Evolutionary conservation across 2,329 filamentous ascomycete genomes (phyloP), one percentile per base, ranked within the genome.

Genomic region (Paradendryphiella salina): DNA sequence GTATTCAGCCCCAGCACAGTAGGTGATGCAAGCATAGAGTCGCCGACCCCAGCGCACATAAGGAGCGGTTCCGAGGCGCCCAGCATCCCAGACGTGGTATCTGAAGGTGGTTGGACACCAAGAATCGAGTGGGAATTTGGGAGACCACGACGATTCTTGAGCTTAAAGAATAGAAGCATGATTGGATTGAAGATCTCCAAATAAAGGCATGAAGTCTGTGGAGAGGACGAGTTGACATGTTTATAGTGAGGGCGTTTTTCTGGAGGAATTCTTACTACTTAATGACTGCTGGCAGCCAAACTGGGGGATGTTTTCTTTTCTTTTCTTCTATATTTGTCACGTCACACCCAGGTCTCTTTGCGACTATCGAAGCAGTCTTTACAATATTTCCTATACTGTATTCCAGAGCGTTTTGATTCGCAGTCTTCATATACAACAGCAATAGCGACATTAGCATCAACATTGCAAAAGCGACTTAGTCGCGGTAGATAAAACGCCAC

Each of bases 91-190:
- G 54, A 64, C n/a, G 56, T 60, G 5, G 37, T 63, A 14, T 37
- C 46, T 18, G 55, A 57, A 20, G 55, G 46, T 2, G 40, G 44
- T 8, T 64, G 61, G 61, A 63, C 57, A 35, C 60, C 61, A 0
- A 54, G 52, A 14, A 42, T 64, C 29, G 52, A 64, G 6, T 64
- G 59, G 57, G 61, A 61, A 21, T 42, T 63, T 39, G 50, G 39
- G 17, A 63, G 50, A 15, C 61, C 61, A 7, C 42, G 51, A 11
- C 38, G 61, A 1, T 64, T 64, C 18, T 29, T 58, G 36, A 63
- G 59, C 14, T 41, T 64, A 42, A 64, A 61, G 48, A 58, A 54
- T 36, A 55, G 49, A 35, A 59, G 51, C 29, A 41, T 59, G 46
- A 41, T 46, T 31, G 54, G 50, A 11, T 29, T 53, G 23, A 28